These are phyloP conservation scores for Vaccinium macrocarpon DNA, from an alignment of 148 eudicot genomes.

Conservation along the genomic window DNA sequence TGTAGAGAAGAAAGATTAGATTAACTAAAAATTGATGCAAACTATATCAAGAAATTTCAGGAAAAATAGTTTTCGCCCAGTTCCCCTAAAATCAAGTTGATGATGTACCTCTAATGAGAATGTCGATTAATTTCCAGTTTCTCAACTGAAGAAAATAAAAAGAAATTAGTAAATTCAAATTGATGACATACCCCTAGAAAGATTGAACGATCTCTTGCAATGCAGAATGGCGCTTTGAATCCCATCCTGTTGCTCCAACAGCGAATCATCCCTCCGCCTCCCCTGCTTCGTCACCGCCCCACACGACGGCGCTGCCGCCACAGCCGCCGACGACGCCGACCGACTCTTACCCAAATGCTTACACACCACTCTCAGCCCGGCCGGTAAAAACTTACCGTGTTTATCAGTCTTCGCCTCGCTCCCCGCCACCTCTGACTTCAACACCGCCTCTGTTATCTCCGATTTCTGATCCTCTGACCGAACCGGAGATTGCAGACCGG, in stretches of 20 bases:
- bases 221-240: constrained; percentile 91
- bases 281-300: neutral
- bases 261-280: constrained; percentile 18
- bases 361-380: constrained; percentile 45
- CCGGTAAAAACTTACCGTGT: constrained; percentile 48
- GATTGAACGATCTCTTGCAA: constrained; percentile 84
- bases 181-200: constrained; percentile 44
- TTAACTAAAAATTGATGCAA: no score
- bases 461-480: constrained; percentile 11
- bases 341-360: constrained; percentile 67
- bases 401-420: constrained; percentile 21
- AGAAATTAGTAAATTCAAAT: neutral
- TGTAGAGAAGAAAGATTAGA: no score
- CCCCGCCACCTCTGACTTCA: neutral
- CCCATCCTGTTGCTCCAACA: constrained; percentile 36
- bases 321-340: constrained; percentile 36
- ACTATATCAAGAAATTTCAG: no score
- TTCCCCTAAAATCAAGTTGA: no score
- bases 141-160: neutral
- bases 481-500: constrained; percentile 22
- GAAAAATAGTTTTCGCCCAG: no score
- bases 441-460: constrained; percentile 10
- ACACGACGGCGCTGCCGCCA: neutral
- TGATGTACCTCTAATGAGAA: no score
- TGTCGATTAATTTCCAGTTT: neutral